These are phyloP conservation scores for Globisporangium cylindrosporum DNA, from an alignment of 352 stramenopile genomes.

Conservation along the genomic window DNA sequence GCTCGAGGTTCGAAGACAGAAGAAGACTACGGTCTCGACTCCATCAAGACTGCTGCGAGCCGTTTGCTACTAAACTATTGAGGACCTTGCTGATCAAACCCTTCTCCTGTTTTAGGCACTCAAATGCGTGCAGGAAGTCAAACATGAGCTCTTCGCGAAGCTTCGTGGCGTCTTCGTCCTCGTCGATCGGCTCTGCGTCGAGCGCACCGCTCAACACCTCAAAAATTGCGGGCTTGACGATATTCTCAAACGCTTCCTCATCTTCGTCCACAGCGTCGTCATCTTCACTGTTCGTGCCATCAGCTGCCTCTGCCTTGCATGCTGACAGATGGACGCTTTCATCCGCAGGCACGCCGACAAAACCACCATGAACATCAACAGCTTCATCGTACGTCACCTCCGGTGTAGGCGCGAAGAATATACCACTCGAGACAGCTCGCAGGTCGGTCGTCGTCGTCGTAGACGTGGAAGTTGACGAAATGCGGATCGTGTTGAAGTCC, in stretches of 20 bases:
- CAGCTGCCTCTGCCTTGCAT: slow-evolving; percentile 1
- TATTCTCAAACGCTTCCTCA: slow-evolving; percentile 55
- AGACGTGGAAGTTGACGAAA: slow-evolving; percentile 31
- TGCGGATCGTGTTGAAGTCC: slow-evolving; percentile 76
- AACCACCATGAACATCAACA: neutral
- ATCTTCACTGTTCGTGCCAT: too few species aligned
- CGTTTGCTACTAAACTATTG: slow-evolving; percentile 35
- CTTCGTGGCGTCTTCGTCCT: slow-evolving; percentile 37
- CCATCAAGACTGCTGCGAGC: slow-evolving; percentile 14
- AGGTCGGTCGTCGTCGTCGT: neutral
- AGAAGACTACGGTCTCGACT: neutral
- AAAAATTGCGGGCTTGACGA: slow-evolving; percentile 80
- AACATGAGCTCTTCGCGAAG: slow-evolving; percentile 69
- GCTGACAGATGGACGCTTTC: slow-evolving; percentile 1
- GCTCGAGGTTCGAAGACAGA: neutral
- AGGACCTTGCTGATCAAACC: slow-evolving; percentile 66
- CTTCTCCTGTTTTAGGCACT: slow-evolving; percentile 65
- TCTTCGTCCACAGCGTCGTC: slow-evolving; percentile 21
- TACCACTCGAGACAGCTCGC: neutral
- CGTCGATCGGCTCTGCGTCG: slow-evolving; percentile 18
- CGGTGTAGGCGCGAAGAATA: slow-evolving; percentile 13
- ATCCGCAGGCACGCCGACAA: neutral
- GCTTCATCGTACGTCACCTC: slow-evolving; percentile 1
- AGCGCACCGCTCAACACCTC: slow-evolving; percentile 59
- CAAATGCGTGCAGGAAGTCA: slow-evolving; percentile 75